phyloP scores from a whole-genome alignment of 129 eudicot species.

The Helianthus tuberosus region DNA sequence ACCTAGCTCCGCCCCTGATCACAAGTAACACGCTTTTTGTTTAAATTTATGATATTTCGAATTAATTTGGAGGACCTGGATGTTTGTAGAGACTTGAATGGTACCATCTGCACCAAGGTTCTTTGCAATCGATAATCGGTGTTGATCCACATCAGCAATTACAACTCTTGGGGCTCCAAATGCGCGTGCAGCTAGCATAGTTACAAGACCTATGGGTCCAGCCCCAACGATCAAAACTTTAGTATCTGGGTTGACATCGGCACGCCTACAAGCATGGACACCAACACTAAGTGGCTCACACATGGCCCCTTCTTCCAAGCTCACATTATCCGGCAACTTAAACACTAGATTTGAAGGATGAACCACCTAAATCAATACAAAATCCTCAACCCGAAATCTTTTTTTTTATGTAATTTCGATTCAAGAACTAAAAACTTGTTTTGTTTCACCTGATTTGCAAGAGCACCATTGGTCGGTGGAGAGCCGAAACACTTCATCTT shows the following conservation, averaged over 20 bases:
- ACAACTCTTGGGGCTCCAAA: conserved; percentile 52
- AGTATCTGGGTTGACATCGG: conserved; percentile 35
- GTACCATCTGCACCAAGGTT: conserved; percentile 50
- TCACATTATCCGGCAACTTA: conserved; percentile 52
- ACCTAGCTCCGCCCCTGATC: too few relatives aligned
- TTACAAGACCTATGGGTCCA: conserved; percentile 59
- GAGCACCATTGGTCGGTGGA: conserved; percentile 54
- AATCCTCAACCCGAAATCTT: not conserved
- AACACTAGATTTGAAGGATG: conserved; percentile 56
- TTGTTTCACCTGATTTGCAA: conserved; percentile 47
- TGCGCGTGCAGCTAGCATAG: conserved; percentile 61
- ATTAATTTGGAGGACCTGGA: conserved; percentile 33
- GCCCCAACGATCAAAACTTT: conserved; percentile 55
- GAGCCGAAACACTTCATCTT: conserved; percentile 53
- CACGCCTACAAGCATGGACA: conserved; percentile 59
- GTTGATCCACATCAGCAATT: conserved; percentile 43
- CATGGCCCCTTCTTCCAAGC: conserved; percentile 69
- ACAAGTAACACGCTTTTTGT: too few relatives aligned
- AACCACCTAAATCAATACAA: conserved; percentile 36
- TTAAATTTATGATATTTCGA: too few relatives aligned
- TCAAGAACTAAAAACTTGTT: not conserved
- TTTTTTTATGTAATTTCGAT: not conserved
- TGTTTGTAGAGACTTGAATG: conserved; percentile 35
- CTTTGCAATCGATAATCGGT: conserved; percentile 49
- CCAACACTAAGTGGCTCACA: conserved; percentile 60